Evolutionary conservation across 176 grass and related monocot genomes (phyloP).

Genomic region (Tillandsia leiboldiana): DNA sequence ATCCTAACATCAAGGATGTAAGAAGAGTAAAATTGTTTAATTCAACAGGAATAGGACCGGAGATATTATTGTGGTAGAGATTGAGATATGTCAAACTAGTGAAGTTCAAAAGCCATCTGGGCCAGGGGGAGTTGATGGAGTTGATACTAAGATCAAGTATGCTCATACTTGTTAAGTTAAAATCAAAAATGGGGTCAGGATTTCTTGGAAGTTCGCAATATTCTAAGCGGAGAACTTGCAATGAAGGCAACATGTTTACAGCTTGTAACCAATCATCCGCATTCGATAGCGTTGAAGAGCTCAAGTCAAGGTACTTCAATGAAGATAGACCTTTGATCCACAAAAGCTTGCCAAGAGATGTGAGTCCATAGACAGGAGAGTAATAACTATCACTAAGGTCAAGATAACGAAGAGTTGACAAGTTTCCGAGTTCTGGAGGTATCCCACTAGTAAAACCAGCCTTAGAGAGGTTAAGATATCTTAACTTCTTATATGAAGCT

Average conservation of each 20-base stretch:
- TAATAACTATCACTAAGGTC: too few relatives aligned
- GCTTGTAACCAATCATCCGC: background rate
- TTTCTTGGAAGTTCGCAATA: background rate
- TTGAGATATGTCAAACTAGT: too few relatives aligned
- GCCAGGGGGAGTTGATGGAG: too few relatives aligned
- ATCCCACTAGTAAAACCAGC: constrained; percentile 18
- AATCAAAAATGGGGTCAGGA: background rate
- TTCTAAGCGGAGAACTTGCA: background rate
- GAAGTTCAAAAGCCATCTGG: too few relatives aligned
- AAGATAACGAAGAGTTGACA: constrained; percentile 22
- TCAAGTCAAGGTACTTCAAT: constrained; percentile 9
- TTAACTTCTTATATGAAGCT: background rate
- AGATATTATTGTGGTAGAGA: too few relatives aligned
- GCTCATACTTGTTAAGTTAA: too few relatives aligned
- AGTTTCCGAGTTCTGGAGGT: constrained; percentile 35
- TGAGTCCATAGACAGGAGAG: too few relatives aligned
- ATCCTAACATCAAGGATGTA: too few relatives aligned
- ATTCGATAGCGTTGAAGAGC: background rate
- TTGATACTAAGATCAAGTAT: too few relatives aligned
- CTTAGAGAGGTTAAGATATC: constrained; percentile 18
- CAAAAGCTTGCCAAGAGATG: too few relatives aligned
- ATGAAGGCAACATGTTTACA: constrained; percentile 15
- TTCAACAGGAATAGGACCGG: too few relatives aligned
- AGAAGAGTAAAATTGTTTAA: too few relatives aligned
- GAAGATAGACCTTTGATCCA: constrained; percentile 17